Evolutionary conservation across 352 stramenopile genomes (phyloP), one percentile per base, ranked within the genome.

Genomic region (Globisporangium cystogenes): DNA sequence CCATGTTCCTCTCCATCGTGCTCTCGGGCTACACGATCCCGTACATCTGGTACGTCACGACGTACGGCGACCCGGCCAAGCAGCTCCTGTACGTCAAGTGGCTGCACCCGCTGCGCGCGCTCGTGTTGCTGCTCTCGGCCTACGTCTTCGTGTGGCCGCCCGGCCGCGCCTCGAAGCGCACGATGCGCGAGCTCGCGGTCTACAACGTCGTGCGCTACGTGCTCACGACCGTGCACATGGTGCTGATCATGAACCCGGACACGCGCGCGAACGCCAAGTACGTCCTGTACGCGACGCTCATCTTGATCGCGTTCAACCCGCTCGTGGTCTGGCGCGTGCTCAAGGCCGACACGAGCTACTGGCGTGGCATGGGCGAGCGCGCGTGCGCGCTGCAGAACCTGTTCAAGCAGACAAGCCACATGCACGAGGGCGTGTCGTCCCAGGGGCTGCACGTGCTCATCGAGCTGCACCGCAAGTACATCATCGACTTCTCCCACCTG

Each of bases 401-500:
- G 10, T 49, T 39, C 12, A 42, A 51, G 4, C 47, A 73, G 21
- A 21, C 47, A 20, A 48, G 60, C 20, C n/a, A 48, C 0, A 53
- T 77, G 23, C 49, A 70, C 27, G 70, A 84, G 35, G 45, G 21
- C 12, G 70, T 60, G 16, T 87, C 70, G n/a, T 72, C 76, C 0
- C 65, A 58, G 27, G 65, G 67, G 8, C 67, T 86, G 6, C 76
- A 87, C 21, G 24, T 61, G 14, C 68, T 87, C 51, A 85, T 87
- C 21, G 76, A 87, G 56, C 80, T 81, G 67, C 75, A 88, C 56
- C 65, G 66, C 41, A 76, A 86, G 33, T 82, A 76, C 53, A 53
- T 88, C 15, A 86, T 88, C 29, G 76, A 88, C 51, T 88, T 88
- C 53, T 75, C 77, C 0, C 66, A 86, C 57, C 47, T 87, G 1